A percentile compares a stretch with the other conserved stretches of the same genome.
Conservation (phyloP, 2,329 filamentous ascomycete species). For the Gnomoniopsis sp. region DNA sequence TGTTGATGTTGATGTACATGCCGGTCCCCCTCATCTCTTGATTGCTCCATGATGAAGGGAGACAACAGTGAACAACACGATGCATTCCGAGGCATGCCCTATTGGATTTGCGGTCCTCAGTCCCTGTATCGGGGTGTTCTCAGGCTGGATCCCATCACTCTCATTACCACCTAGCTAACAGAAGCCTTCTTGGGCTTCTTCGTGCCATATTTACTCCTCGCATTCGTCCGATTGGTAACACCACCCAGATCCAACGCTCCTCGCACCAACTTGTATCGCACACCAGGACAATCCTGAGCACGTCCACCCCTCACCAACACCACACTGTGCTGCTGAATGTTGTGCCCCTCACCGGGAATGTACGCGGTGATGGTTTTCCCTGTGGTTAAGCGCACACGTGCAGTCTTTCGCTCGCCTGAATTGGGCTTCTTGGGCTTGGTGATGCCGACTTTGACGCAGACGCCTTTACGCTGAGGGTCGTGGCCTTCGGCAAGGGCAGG, state of each 20-base stretch:
- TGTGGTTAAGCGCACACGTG: constrained; percentile 82
- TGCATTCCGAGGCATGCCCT: too few relatives aligned
- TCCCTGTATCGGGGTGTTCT: neutral
- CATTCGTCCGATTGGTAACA: constrained; percentile 78
- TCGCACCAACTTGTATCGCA: constrained; percentile 89
- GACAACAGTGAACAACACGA: too few relatives aligned
- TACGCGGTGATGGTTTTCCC: constrained; percentile 88
- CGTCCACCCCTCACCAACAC: constrained; percentile 92
- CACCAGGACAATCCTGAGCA: constrained; percentile 96
- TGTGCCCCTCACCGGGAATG: constrained; percentile 96
- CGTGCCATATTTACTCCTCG: constrained; percentile 93
- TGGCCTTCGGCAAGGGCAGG: constrained; percentile 70
- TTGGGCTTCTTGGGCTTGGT: constrained; percentile 98
- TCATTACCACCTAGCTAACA: constrained; percentile 35
- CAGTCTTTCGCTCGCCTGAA: constrained; percentile 93
- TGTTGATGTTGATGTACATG: neutral
- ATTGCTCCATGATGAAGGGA: too few relatives aligned
- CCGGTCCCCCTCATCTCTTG: too few relatives aligned
- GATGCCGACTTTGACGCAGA: constrained; percentile 90
- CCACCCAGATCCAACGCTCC: constrained; percentile 94
- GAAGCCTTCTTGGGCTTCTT: constrained; percentile 93
- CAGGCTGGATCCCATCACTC: neutral
- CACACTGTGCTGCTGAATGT: constrained; percentile 97
- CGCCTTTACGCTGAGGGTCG: constrained; percentile 85
- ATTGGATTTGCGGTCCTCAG: neutral